Evolutionary conservation across 192 early-diverging fungal species (phyloP).

Genomic region (Backusella tuberculispora): DNA sequence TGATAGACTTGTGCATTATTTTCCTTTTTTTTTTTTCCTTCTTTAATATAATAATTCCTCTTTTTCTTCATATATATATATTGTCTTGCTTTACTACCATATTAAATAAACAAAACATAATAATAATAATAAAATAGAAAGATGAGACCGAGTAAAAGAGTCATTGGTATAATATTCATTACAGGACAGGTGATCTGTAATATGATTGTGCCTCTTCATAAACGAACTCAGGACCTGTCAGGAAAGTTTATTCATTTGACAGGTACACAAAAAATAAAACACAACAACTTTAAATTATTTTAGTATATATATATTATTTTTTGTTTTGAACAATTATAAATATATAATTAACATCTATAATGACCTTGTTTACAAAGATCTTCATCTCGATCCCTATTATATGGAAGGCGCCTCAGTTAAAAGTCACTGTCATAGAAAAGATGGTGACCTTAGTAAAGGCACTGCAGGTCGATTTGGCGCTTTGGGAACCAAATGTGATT

Average conservation of each 20-base stretch:
- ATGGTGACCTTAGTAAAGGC: constrained; percentile 26
- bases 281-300: neutral
- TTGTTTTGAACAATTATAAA: too few species aligned
- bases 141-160: neutral
- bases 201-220: constrained; percentile 13
- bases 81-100: neutral
- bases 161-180: neutral
- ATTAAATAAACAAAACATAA: neutral
- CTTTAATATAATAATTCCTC: too few species aligned
- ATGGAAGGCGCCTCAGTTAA: constrained; percentile 31
- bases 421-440: constrained; percentile 38
- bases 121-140: neutral
- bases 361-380: constrained; percentile 25
- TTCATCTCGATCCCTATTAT: constrained; percentile 44
- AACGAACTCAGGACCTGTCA: constrained; percentile 10
- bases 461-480: constrained; percentile 44
- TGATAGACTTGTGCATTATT: neutral
- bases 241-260: constrained; percentile 44
- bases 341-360: neutral
- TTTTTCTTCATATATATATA: neutral
- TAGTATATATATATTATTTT: neutral
- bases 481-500: constrained; percentile 39
- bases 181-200: neutral
- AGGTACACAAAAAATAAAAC: constrained; percentile 21
- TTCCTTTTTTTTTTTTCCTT: neutral